Evolutionary conservation across 2,329 filamentous ascomycete genomes (phyloP).

Genomic region (Fusarium newnesense): DNA sequence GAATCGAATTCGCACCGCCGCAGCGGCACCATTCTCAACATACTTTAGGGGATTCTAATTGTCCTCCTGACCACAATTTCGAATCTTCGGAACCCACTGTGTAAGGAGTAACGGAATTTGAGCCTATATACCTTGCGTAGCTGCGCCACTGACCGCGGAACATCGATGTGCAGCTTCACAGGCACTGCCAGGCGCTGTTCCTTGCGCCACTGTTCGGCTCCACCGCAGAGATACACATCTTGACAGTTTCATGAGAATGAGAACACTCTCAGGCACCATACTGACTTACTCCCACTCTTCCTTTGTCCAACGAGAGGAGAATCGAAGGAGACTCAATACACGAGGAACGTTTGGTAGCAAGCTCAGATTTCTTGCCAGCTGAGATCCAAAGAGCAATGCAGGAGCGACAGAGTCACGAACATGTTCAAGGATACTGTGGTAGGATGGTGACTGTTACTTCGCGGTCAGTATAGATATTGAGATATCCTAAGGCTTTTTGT

Average conservation of each 20-base stretch:
- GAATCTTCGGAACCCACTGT: too few relatives aligned
- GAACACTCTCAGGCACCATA: neutral
- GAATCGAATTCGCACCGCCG: too few relatives aligned
- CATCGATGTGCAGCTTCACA: neutral
- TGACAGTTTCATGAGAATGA: fast-evolving
- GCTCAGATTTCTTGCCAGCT: too few relatives aligned
- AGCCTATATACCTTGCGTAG: neutral
- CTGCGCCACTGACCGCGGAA: neutral
- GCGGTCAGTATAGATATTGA: too few relatives aligned
- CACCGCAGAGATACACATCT: neutral
- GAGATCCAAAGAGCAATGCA: neutral
- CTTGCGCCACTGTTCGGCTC: too few relatives aligned
- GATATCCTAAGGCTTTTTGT: too few relatives aligned
- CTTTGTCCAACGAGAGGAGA: neutral
- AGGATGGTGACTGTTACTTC: too few relatives aligned
- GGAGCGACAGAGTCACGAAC: fast-evolving
- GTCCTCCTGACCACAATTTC: neutral
- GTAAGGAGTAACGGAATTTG: neutral
- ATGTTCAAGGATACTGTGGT: too few relatives aligned
- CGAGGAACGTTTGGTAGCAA: neutral
- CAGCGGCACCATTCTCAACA: too few relatives aligned
- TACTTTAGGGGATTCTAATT: too few relatives aligned
- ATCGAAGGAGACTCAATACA: fast-evolving
- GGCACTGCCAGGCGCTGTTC: neutral
- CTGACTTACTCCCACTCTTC: neutral